These are phyloP conservation scores for Gnomoniopsis smithogilvyi DNA, from an alignment of 2,329 filamentous ascomycete genomes.

Conservation along the genomic window DNA sequence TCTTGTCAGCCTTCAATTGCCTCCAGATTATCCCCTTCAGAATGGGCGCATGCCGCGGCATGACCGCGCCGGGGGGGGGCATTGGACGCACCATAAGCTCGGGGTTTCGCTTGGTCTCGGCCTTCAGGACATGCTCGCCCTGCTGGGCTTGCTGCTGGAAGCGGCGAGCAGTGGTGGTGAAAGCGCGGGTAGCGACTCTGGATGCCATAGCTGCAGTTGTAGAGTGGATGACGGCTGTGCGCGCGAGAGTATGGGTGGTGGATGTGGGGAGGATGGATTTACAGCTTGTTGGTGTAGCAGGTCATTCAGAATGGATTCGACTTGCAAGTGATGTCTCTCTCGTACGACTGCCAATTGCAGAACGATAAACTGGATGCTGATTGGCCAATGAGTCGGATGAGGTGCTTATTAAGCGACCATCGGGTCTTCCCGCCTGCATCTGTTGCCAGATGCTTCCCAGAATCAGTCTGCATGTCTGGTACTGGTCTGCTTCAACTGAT, in stretches of 20 bases:
- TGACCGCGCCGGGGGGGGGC: neutral
- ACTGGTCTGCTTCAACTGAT: no score
- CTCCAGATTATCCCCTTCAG: neutral
- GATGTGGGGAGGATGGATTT: conserved; percentile 20
- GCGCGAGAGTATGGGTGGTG: conserved; percentile 10
- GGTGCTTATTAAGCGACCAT: neutral
- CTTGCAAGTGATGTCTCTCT: conserved; percentile 2
- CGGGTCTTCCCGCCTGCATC: no score
- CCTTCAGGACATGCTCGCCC: conserved; percentile 47
- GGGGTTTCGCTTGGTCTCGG: conserved; percentile 55
- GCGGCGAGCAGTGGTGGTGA: conserved; percentile 52
- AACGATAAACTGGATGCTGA: neutral
- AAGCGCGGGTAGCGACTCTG: conserved; percentile 52
- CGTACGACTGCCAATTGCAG: conserved; percentile 10
- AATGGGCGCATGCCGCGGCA: neutral
- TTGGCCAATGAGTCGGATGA: neutral
- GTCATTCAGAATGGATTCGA: conserved; percentile 4
- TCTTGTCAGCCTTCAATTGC: conserved; percentile 20
- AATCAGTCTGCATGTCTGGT: no score
- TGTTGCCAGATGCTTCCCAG: no score
- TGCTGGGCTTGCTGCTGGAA: conserved; percentile 33
- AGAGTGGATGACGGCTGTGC: neutral
- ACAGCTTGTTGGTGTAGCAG: neutral
- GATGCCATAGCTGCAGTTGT: conserved; percentile 49
- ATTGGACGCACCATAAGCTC: conserved; percentile 42